Conservation (phyloP, 331 rosid species). For the Acacia concinna region DNA sequence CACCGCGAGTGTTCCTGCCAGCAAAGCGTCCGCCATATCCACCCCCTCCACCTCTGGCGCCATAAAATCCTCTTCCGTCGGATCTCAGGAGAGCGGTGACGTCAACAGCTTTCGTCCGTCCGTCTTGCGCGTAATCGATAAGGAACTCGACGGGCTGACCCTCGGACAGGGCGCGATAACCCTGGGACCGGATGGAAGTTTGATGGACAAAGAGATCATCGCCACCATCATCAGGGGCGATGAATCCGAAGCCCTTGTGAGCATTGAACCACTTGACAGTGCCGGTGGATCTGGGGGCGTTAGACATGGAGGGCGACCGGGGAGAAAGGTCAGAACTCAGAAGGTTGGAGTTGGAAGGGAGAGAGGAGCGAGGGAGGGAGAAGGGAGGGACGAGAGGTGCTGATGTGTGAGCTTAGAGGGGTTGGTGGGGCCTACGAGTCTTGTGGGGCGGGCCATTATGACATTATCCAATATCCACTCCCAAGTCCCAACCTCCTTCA, state of each 20-base stretch:
- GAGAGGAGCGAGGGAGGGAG: too few relatives aligned
- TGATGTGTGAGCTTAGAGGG: neutral
- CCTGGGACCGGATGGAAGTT: constrained; percentile 72
- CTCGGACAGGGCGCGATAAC: constrained; percentile 63
- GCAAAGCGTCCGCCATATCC: constrained; percentile 33
- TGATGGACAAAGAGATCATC: constrained; percentile 86
- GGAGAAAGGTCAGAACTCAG: too few relatives aligned
- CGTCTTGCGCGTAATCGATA: constrained; percentile 49
- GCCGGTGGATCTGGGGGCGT: constrained; percentile 53
- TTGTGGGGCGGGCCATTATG: too few relatives aligned
- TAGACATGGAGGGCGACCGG: constrained; percentile 47
- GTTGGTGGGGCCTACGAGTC: neutral
- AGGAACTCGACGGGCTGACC: constrained; percentile 64
- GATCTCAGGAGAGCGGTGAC: constrained; percentile 46
- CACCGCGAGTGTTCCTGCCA: constrained; percentile 7
- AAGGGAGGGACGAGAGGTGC: neutral
- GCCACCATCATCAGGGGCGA: constrained; percentile 57
- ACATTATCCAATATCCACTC: neutral
- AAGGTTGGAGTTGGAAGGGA: neutral
- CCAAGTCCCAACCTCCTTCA: too few relatives aligned
- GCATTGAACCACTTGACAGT: constrained; percentile 82
- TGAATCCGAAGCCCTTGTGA: constrained; percentile 83
- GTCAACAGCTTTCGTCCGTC: constrained; percentile 74
- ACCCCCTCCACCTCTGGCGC: constrained; percentile 33
- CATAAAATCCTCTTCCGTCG: constrained; percentile 29